Base-by-base conservation (phyloP, 768 basidiomycete genomes). In the Naganishia onofrii region DNA sequence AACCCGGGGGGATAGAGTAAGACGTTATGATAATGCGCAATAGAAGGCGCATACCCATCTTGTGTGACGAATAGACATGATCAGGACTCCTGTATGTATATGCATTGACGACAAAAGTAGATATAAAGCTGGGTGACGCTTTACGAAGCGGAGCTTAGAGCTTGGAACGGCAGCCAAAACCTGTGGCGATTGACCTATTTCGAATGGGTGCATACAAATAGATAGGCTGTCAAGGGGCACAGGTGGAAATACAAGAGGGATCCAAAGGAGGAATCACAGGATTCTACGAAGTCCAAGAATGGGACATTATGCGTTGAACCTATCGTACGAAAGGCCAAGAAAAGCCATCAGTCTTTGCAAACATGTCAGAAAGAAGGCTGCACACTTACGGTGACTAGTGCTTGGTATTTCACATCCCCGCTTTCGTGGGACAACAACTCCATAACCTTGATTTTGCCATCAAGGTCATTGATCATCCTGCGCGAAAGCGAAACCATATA, bases 341-440 rank as follows among this genome's bases (percentile, higher is more conserved):
- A 12, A 12, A 23, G n/a, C 10, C 13, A 26, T 68, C 1, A 32
- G 42, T 10, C 15, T 21, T 23, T 21, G 36, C 31, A 17, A 23
- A 28, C 51, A 36, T 10, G 23, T 21, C 8, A 10, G 1, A 0
- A 19, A 51, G 23, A 0, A 34, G n/a, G 12, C 15, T 63, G 46
- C 10, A 19, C 1, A 72, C 74, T 31, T 21, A 76, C 93, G 6
- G 91, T 89, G 44, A 97, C 83, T 44, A 98, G 83, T 1, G 93
- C 93, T 69, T 89, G 89, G 84, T 98, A 99, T 74, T 92, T 87
- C 67, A 97, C 93, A 75, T 98, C 90, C 26, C 90, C 83, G 78
- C 93, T 88, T 36, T 86, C 82, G 80, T 97, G 92, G 0, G 89
- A 87, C 92, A 98, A 94, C 64, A 99, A 85, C 77, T 93, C 90